A percentile compares a stretch with the other conserved stretches of the same genome.
These are phyloP conservation scores for Stephanodiscus triporus DNA, from an alignment of 108 stramenopile genomes.

Conservation along the genomic window DNA sequence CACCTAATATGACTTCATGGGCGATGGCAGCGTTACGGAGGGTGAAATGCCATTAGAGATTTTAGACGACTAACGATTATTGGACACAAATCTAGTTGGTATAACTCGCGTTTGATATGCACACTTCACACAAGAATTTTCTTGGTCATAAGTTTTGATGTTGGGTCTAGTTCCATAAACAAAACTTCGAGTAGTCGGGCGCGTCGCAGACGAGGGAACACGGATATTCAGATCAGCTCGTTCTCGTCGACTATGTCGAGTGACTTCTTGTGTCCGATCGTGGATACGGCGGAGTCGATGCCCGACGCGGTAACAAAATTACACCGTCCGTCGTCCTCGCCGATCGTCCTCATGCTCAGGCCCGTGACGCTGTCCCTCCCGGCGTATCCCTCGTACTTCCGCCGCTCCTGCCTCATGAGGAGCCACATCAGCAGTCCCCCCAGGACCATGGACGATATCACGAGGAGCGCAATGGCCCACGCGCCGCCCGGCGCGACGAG, in stretches of 20 bases:
- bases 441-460: conserved; percentile 18
- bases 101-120: no score
- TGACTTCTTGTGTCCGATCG: neutral
- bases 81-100: no score
- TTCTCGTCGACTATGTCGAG: conserved; percentile 17
- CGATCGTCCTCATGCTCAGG: conserved; percentile 34
- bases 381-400: conserved; percentile 8
- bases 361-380: conserved; percentile 10
- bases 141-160: no score
- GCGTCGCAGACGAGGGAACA: no score
- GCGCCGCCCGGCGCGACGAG: conserved; percentile 21
- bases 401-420: conserved; percentile 20
- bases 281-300: conserved; percentile 16
- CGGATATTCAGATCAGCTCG: conserved; percentile 14
- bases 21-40: no score
- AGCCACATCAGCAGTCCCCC: conserved; percentile 28
- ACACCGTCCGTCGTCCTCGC: neutral
- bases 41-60: no score
- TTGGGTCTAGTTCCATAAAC: no score
- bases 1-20: no score
- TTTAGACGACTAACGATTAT: no score
- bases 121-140: no score
- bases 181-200: neutral
- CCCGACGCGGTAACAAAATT: conserved; percentile 4
- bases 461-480: conserved; percentile 9